Evolutionary conservation across 2,329 filamentous ascomycete species (phyloP), one percentile per base, ranked within the genome.

Genomic region (Niveomyces coronatus): DNA sequence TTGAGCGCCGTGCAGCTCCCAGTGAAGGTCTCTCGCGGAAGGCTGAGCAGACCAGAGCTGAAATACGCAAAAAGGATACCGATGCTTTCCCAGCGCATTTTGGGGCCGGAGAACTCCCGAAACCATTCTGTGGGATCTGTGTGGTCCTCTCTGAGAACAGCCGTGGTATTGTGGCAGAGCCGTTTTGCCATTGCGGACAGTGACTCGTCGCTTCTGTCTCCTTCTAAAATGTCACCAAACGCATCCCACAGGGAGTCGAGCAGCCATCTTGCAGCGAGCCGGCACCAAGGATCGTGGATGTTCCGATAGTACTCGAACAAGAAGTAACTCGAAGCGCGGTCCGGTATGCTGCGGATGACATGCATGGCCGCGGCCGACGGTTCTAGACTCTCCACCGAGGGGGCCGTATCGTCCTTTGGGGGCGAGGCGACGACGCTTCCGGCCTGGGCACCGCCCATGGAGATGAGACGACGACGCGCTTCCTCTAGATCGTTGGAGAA

Each of bases 41-140:
- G 13, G 3, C 36, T 37, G 8, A 43, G 33, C 5, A 42, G 23
- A n/a, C 31, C 26, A 19, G 30, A 24, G 4, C 46, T 44, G 44
- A 46, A 48, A 33, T 45, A 47, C 6, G 41, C 45, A 17, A 56
- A 63, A 2, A 61, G 40, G 5, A 61, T 39, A 0, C 61, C 60
- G 7, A 64, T 32, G 0, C 54, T 49, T 37, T 64, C 61, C 61
- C 60, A 64, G 3, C 61, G 53, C 28, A 59, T 44, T 4, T 55
- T 57, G 0, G 41, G 37, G 0, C 61, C 61, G 3, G 47, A 54
- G 35, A 64, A 61, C 22, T 59, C 55, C 1, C 42, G 44, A 1
- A 57, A 35, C 60, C 60, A 64, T 15, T 43, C 42, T 3, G 49
- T 41, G 2, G 58, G 45, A 15, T 53, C 48, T 0, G 50, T 44